Percentiles rank a stretch among this genome's conserved stretches.
Conservation (phyloP, 768 basidiomycete genomes). For the Russula emetica region DNA sequence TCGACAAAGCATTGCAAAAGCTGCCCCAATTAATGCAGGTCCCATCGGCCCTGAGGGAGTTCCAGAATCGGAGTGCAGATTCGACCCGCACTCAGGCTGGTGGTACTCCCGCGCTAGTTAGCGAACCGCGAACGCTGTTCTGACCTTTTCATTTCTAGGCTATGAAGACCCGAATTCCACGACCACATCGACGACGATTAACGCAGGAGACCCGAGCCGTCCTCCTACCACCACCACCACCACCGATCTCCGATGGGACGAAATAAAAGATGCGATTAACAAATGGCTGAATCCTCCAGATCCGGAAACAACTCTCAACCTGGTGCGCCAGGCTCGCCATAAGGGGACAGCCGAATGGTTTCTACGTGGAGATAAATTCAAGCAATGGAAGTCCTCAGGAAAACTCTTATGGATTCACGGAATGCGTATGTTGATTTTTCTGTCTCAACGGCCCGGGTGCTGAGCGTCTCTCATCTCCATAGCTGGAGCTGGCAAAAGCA, state of each 20-base stretch:
- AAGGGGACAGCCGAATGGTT: neutral
- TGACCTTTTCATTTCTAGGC: neutral
- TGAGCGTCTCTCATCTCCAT: neutral
- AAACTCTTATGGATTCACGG: constrained; percentile 6
- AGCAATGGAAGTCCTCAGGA: neutral
- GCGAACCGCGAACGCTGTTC: neutral
- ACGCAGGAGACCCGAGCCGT: neutral
- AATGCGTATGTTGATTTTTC: neutral
- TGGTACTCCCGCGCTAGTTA: neutral
- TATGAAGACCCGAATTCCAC: no score
- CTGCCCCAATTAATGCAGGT: neutral
- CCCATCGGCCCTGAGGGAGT: neutral
- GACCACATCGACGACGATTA: no score
- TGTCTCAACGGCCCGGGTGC: no score
- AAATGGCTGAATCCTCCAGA: constrained; percentile 8
- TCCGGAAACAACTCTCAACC: neutral
- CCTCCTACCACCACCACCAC: neutral
- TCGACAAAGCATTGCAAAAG: neutral
- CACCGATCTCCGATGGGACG: neutral
- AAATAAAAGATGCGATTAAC: neutral
- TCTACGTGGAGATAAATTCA: neutral
- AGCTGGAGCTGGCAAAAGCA: constrained; percentile 12
- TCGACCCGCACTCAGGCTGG: no score
- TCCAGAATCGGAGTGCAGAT: no score
- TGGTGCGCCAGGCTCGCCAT: neutral